Evolutionary conservation across 2,329 filamentous ascomycete species (phyloP).

Genomic region (Raffaelea albimanens): DNA sequence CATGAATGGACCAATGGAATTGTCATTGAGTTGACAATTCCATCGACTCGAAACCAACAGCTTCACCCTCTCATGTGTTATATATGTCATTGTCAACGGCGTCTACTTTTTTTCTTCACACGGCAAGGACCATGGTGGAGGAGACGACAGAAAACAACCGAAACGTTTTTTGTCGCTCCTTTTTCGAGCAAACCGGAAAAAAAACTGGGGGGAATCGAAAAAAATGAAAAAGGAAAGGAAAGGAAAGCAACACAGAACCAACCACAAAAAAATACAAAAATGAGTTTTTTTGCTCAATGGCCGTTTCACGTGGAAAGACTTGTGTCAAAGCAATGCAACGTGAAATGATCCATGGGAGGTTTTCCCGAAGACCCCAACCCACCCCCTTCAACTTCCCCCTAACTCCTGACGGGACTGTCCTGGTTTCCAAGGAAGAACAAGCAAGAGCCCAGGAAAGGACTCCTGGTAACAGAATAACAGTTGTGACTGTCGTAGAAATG

Average conservation of each 20-base stretch:
- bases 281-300: conserved; percentile 46
- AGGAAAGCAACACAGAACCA: conserved; percentile 14
- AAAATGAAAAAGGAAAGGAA: not conserved
- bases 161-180: conserved; percentile 3
- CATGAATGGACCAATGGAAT: too few species aligned
- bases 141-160: not conserved
- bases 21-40: too few species aligned
- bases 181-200: conserved; percentile 8
- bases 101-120: too few species aligned
- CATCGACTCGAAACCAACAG: too few species aligned
- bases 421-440: too few species aligned
- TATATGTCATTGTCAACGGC: too few species aligned
- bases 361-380: conserved; percentile 52
- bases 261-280: conserved; percentile 22
- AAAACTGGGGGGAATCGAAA: not conserved
- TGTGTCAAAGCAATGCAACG: conserved; percentile 23
- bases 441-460: too few species aligned
- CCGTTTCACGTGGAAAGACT: conserved; percentile 48
- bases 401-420: not conserved
- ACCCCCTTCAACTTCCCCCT: not conserved
- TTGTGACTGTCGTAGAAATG: too few species aligned
- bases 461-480: too few species aligned
- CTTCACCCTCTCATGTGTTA: too few species aligned
- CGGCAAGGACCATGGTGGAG: conserved; percentile 9
- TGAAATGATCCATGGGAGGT: conserved; percentile 72